Conservation (phyloP, 371 early-diverging fungal species). For the Mucor piriformis region DNA sequence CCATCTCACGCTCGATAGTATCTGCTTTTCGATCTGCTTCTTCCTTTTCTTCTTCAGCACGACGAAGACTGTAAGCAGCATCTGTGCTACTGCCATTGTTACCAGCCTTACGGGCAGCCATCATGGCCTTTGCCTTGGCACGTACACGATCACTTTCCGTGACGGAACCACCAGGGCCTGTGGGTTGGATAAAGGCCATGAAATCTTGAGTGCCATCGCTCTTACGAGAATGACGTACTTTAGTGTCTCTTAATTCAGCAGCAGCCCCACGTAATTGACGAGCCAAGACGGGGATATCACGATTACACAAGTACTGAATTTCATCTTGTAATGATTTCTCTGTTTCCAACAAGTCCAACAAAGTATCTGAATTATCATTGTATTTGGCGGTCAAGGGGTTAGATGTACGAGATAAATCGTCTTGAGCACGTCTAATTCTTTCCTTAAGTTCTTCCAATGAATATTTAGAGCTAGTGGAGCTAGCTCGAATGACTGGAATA, state of each 20-base stretch:
- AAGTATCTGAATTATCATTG: slow-evolving; percentile 32
- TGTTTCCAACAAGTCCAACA: slow-evolving; percentile 39
- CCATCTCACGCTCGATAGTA: slow-evolving; percentile 47
- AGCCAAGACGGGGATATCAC: slow-evolving; percentile 57
- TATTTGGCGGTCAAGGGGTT: slow-evolving; percentile 33
- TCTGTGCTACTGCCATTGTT: slow-evolving; percentile 27
- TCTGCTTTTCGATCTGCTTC: slow-evolving; percentile 43
- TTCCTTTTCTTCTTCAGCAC: slow-evolving; percentile 52
- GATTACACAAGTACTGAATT: slow-evolving; percentile 47
- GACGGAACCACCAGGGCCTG: slow-evolving; percentile 62
- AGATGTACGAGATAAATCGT: slow-evolving; percentile 29
- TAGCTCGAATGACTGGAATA: slow-evolving; percentile 3
- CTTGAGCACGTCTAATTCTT: slow-evolving; percentile 43
- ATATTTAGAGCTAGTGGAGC: slow-evolving; percentile 20
- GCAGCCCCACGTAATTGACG: slow-evolving; percentile 56
- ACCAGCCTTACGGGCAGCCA: slow-evolving; percentile 63
- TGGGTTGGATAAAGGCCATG: slow-evolving; percentile 49
- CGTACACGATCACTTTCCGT: slow-evolving; percentile 66
- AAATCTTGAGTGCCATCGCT: slow-evolving; percentile 48
- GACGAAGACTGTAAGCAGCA: slow-evolving; percentile 33
- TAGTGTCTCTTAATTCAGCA: slow-evolving; percentile 58
- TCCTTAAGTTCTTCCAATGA: slow-evolving; percentile 53
- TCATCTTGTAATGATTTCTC: slow-evolving; percentile 51
- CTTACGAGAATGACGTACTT: slow-evolving; percentile 46
- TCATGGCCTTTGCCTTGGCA: slow-evolving; percentile 68